Percentiles rank a stretch among this genome's conserved stretches.
Conservation (phyloP, 1,284 basidiomycete genomes). For the Ustilago crameri region DNA sequence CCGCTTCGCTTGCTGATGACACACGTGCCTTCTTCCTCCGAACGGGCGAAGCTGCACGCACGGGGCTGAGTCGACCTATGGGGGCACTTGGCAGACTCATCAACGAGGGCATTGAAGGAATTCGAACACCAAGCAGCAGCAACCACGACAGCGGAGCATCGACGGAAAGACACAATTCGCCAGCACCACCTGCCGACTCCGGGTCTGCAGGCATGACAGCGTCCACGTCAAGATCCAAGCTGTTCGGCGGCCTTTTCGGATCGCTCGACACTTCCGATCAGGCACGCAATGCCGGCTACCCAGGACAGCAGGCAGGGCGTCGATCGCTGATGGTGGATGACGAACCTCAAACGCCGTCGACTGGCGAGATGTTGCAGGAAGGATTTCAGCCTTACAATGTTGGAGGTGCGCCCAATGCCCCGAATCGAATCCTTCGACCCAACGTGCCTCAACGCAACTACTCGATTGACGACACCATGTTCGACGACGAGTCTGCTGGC, state of each 20-base stretch:
- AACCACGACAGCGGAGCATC: slow-evolving; percentile 44
- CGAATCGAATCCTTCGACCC: slow-evolving; percentile 35
- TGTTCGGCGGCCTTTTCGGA: slow-evolving; percentile 48
- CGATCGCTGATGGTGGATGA: slow-evolving; percentile 27
- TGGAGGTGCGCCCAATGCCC: slow-evolving; percentile 42
- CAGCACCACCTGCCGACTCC: slow-evolving; percentile 8
- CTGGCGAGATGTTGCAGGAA: slow-evolving; percentile 34
- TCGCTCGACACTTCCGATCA: slow-evolving; percentile 31
- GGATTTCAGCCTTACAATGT: slow-evolving; percentile 38
- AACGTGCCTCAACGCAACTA: slow-evolving; percentile 39
- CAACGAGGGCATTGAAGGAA: slow-evolving; percentile 63
- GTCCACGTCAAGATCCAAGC: slow-evolving; percentile 41
- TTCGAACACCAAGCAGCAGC: slow-evolving; percentile 49
- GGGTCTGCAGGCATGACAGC: slow-evolving; percentile 17
- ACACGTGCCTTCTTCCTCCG: slow-evolving; percentile 65
- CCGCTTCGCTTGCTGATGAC: slow-evolving; percentile 63
- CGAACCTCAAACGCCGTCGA: slow-evolving; percentile 49
- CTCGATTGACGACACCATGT: slow-evolving; percentile 49
- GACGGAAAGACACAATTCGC: slow-evolving; percentile 41
- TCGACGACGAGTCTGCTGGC: slow-evolving; percentile 42
- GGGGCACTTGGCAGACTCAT: slow-evolving; percentile 63
- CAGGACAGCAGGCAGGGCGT: slow-evolving; percentile 19
- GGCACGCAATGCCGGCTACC: slow-evolving; percentile 13
- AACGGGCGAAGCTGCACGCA: slow-evolving; percentile 65
- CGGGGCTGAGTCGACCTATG: slow-evolving; percentile 60